These are phyloP conservation scores for Cercophora newfieldiana DNA, from an alignment of 495 filamentous ascomycete genomes.

Conservation along the genomic window DNA sequence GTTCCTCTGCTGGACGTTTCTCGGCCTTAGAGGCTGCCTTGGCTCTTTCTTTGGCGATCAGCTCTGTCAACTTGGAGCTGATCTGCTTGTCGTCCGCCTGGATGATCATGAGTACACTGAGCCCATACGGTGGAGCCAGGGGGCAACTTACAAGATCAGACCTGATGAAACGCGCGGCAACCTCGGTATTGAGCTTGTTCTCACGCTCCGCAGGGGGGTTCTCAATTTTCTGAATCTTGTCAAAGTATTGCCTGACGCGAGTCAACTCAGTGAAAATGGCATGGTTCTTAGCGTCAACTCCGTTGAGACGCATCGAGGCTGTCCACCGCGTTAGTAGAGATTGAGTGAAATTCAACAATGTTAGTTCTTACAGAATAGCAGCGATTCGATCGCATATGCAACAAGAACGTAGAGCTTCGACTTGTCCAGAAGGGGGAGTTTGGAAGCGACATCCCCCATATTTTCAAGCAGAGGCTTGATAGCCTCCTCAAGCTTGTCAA, in stretches of 20 bases:
- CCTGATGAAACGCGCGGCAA: conserved; percentile 77
- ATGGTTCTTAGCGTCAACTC: conserved; percentile 77
- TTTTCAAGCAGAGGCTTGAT: conserved; percentile 65
- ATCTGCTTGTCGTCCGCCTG: conserved; percentile 43
- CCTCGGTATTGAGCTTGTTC: conserved; percentile 72
- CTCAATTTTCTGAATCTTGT: conserved; percentile 76
- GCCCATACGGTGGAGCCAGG: neutral
- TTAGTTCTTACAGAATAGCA: conserved; percentile 72
- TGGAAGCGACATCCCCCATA: conserved; percentile 66
- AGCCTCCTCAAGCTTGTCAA: conserved; percentile 74
- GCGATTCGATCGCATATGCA: conserved; percentile 87
- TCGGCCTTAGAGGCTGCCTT: conserved; percentile 41
- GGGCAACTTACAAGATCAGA: conserved; percentile 62
- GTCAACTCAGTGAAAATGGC: conserved; percentile 81
- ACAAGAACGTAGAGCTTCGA: conserved; percentile 84
- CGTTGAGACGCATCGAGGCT: conserved; percentile 81
- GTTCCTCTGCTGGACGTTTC: conserved; percentile 35
- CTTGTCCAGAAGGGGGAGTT: conserved; percentile 87
- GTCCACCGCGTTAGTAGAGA: conserved; percentile 30
- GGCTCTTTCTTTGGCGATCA: conserved; percentile 48
- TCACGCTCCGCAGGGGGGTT: conserved; percentile 54
- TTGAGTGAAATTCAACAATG: neutral
- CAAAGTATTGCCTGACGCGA: conserved; percentile 84
- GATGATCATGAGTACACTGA: conserved; percentile 1
- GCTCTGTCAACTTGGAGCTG: conserved; percentile 42